A percentile compares a stretch with the other conserved stretches of the same genome.
Conservation (phyloP, 345 rosid species). For the Excoecaria agallocha region DNA sequence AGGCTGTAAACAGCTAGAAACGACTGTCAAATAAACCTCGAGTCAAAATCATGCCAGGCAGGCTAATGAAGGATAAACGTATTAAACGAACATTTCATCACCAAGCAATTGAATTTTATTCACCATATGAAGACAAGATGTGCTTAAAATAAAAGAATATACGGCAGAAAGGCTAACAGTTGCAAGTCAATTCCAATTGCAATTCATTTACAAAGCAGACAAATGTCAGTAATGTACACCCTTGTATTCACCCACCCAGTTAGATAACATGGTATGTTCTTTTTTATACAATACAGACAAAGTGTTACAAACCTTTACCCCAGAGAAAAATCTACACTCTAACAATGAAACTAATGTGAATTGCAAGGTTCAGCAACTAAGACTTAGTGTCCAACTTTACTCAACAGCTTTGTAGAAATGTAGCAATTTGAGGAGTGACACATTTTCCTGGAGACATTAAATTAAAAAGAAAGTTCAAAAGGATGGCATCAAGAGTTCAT, state of each 20-base stretch:
- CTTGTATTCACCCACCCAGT: constrained; percentile 14
- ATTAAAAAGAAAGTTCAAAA: constrained; percentile 1
- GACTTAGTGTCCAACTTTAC: constrained; percentile 9
- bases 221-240: constrained; percentile 32
- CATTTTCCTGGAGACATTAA: constrained; percentile 50
- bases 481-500: background rate
- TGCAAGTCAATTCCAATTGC: background rate
- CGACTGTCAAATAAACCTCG: no score
- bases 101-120: background rate
- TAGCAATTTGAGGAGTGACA: constrained; percentile 49
- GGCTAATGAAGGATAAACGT: background rate
- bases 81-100: background rate
- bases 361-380: constrained; percentile 10
- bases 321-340: constrained; percentile 12
- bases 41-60: no score
- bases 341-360: background rate
- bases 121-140: background rate
- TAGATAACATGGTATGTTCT: constrained; percentile 28
- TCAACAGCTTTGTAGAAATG: constrained; percentile 61
- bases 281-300: constrained; percentile 1
- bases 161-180: background rate
- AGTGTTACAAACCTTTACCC: constrained; percentile 6
- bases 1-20: no score
- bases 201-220: constrained; percentile 34
- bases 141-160: background rate